Evolutionary conservation across 2,329 filamentous ascomycete genomes (phyloP).

Genomic region (Fusarium tanahbumbuense): DNA sequence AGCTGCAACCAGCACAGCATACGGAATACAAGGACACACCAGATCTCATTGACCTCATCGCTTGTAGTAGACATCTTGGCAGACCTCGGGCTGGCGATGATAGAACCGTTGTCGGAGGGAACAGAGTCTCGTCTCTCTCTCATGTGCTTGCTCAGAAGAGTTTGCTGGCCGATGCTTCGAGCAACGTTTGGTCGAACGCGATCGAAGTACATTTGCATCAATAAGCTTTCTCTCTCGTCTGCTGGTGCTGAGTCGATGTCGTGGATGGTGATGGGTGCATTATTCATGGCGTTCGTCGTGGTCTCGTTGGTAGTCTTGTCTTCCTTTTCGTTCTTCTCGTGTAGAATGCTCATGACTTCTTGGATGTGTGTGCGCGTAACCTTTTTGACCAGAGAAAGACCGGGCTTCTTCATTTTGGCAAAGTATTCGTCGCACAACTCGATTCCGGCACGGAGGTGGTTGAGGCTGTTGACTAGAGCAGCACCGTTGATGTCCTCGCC

Average conservation of each 20-base stretch:
- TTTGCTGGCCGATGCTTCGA: neutral
- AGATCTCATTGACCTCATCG: conserved; percentile 39
- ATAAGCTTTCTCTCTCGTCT: conserved; percentile 19
- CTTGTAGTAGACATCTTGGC: neutral
- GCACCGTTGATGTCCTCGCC: conserved; percentile 26
- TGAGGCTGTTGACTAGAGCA: conserved; percentile 28
- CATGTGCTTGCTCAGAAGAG: conserved; percentile 16
- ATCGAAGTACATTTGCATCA: conserved; percentile 34
- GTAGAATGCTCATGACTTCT: conserved; percentile 25
- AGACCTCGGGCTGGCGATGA: neutral
- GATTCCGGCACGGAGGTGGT: conserved; percentile 19
- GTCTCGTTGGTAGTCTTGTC: neutral
- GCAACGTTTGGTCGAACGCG: conserved; percentile 24
- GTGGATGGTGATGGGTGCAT: conserved; percentile 6
- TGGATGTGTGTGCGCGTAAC: conserved; percentile 31
- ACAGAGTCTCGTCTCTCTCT: conserved; percentile 1
- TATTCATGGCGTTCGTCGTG: neutral
- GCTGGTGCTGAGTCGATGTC: conserved; percentile 31
- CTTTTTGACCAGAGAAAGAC: conserved; percentile 14
- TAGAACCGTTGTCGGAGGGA: neutral
- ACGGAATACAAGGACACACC: conserved; percentile 52
- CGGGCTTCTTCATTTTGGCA: conserved; percentile 10
- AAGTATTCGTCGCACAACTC: conserved; percentile 31
- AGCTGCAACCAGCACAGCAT: conserved; percentile 55
- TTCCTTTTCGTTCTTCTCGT: conserved; percentile 15